Percentiles rank a stretch among this genome's conserved stretches.
Conservation (phyloP, 139 green algal species). For the Chlorella sp. region DNA sequence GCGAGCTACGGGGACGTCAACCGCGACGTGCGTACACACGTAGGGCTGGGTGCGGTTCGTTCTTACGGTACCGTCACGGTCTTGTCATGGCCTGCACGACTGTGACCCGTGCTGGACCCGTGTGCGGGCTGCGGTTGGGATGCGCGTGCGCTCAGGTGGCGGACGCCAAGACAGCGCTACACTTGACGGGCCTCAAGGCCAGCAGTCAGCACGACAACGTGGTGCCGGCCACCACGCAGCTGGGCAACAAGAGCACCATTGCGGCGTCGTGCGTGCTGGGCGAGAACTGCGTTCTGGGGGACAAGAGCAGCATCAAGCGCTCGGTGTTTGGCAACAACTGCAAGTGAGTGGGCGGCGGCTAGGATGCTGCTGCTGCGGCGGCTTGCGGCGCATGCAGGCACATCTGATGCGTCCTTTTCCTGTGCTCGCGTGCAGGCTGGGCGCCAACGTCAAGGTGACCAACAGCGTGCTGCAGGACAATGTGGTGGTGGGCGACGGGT, state of each 20-base stretch:
- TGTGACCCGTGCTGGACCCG: no score
- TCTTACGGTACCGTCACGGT: not conserved
- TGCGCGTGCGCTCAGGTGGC: no score
- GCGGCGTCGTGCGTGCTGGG: slow-evolving; percentile 65
- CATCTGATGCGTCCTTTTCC: no score
- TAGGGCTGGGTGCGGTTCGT: not conserved
- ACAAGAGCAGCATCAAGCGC: slow-evolving; percentile 85
- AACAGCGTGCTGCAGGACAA: slow-evolving; percentile 62
- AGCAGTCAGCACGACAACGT: slow-evolving; percentile 62
- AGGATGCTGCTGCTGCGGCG: no score
- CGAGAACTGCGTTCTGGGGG: slow-evolving; percentile 54
- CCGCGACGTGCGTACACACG: slow-evolving; percentile 36
- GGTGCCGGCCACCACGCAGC: slow-evolving; percentile 34
- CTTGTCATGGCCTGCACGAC: no score
- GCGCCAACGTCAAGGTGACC: slow-evolving; percentile 66
- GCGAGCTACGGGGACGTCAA: slow-evolving; percentile 52
- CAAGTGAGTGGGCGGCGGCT: slow-evolving; percentile 20
- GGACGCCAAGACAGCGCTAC: slow-evolving; percentile 35
- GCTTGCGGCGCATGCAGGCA: no score
- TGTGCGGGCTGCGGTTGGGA: no score
- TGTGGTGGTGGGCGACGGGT: slow-evolving; percentile 60
- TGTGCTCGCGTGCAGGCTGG: slow-evolving; percentile 39
- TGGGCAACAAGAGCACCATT: slow-evolving; percentile 68
- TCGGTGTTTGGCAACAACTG: slow-evolving; percentile 67
- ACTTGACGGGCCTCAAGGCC: slow-evolving; percentile 22